Evolutionary conservation across 1,284 basidiomycete genomes (phyloP).

Genomic region (Lentinula novae-zelandiae): DNA sequence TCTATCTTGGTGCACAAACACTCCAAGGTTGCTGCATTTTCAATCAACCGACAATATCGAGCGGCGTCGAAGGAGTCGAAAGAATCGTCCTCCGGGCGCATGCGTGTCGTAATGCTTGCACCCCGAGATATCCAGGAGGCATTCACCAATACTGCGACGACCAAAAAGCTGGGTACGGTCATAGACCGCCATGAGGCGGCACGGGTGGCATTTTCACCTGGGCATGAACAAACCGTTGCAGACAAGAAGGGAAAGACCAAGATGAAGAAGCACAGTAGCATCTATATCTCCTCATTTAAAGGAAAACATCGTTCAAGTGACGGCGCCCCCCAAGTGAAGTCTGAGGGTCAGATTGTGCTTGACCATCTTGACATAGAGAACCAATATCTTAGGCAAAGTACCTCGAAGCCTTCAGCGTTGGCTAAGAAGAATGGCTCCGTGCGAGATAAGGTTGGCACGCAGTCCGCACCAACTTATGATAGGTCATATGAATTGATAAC

Average conservation of each 20-base stretch:
- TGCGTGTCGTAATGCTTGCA: slow-evolving; percentile 9
- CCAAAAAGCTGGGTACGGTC: background rate
- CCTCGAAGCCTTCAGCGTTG: background rate
- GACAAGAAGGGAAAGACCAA: background rate
- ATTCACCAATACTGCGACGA: slow-evolving; percentile 2
- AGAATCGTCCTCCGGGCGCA: background rate
- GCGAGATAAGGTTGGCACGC: background rate
- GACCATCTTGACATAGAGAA: background rate
- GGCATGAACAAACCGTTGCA: background rate
- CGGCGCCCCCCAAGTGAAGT: background rate
- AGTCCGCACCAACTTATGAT: background rate
- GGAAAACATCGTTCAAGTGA: background rate
- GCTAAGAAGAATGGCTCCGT: background rate
- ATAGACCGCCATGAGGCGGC: slow-evolving; percentile 5
- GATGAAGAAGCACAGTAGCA: background rate
- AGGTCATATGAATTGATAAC: background rate
- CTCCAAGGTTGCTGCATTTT: slow-evolving; percentile 14
- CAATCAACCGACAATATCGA: slow-evolving; percentile 11
- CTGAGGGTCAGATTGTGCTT: slow-evolving; percentile 1
- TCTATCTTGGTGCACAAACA: slow-evolving; percentile 14
- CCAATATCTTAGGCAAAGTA: background rate
- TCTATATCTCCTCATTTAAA: background rate
- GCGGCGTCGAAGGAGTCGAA: background rate
- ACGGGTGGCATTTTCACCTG: slow-evolving; percentile 2
- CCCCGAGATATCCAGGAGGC: slow-evolving; percentile 4